A percentile compares a stretch with the other conserved stretches of the same genome.
Evolutionary conservation across 768 basidiomycete genomes (phyloP).

Genomic region (Phaffia australis): DNA sequence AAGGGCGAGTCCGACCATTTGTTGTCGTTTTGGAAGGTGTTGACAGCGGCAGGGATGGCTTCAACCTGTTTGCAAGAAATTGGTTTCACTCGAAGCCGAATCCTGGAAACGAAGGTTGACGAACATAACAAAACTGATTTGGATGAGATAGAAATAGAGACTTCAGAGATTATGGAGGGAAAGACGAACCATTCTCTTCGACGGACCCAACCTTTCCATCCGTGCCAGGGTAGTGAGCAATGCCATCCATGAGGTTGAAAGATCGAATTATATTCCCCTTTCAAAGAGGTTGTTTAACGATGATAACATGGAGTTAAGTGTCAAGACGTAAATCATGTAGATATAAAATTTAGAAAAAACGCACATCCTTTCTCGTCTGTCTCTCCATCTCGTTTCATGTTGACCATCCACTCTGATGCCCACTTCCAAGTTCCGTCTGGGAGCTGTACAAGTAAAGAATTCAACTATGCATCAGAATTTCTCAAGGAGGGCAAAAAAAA

Average conservation of each 20-base stretch:
- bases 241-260: conserved; percentile 21
- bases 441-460: background rate
- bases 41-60: conserved; percentile 6
- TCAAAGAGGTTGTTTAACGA: background rate
- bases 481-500: too few species aligned
- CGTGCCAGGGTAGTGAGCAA: conserved; percentile 22
- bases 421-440: conserved; percentile 23
- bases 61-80: background rate
- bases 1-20: conserved; percentile 2
- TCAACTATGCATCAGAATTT: too few species aligned
- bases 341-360: background rate
- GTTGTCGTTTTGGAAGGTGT: background rate
- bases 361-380: conserved; percentile 25
- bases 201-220: conserved; percentile 24
- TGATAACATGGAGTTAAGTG: background rate
- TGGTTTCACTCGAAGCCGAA: conserved; percentile 23
- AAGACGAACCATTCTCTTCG: conserved; percentile 17
- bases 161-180: background rate
- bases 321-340: background rate
- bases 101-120: conserved; percentile 1
- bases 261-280: conserved; percentile 25
- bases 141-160: background rate
- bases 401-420: conserved; percentile 25
- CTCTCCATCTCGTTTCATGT: conserved; percentile 24
- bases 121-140: too few species aligned